Evolutionary conservation across 805 yeast genomes (phyloP).

Genomic region (Monosporozyma aquatica): DNA sequence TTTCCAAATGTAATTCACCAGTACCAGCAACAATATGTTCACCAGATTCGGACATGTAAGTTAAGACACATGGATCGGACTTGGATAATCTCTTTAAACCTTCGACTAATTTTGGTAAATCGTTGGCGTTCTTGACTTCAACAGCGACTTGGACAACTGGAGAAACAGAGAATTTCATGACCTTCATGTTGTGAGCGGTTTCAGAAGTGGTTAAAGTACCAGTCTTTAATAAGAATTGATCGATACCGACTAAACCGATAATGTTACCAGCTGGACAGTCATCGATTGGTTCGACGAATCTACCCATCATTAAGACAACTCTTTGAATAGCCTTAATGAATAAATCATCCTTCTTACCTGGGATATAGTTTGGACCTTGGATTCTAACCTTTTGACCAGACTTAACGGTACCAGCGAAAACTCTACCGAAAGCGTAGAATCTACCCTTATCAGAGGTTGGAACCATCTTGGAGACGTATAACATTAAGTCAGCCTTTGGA

Average conservation of each 20-base stretch:
- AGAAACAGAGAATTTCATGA: constrained; percentile 99
- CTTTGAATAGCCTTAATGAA: constrained; percentile 97
- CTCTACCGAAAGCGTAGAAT: constrained; percentile 99
- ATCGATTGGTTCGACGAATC: constrained; percentile 94
- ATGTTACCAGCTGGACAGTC: constrained; percentile 99
- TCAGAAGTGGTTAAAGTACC: constrained; percentile 98
- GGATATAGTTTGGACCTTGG: constrained; percentile 99
- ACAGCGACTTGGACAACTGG: constrained; percentile 99
- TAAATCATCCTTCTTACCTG: constrained; percentile 96
- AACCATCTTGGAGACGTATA: constrained; percentile 99
- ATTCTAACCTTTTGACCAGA: constrained; percentile 99
- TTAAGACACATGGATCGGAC: constrained; percentile 97
- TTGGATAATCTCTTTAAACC: constrained; percentile 99
- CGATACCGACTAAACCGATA: constrained; percentile 99
- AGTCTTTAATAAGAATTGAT: constrained; percentile 97
- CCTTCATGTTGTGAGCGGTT: constrained; percentile 98
- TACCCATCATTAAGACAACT: constrained; percentile 99
- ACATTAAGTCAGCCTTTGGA: constrained; percentile 96
- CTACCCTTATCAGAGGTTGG: constrained; percentile 99
- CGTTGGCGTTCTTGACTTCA: constrained; percentile 99
- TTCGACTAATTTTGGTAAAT: constrained; percentile 98
- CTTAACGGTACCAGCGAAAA: constrained; percentile 97
- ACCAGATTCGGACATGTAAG: constrained; percentile 86
- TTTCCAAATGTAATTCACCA: constrained; percentile 99
- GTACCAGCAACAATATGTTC: constrained; percentile 99